Percentiles rank a stretch among this genome's conserved stretches.
Evolutionary conservation across 1,284 basidiomycete genomes (phyloP).

Genomic region (Trichosporon faecale): DNA sequence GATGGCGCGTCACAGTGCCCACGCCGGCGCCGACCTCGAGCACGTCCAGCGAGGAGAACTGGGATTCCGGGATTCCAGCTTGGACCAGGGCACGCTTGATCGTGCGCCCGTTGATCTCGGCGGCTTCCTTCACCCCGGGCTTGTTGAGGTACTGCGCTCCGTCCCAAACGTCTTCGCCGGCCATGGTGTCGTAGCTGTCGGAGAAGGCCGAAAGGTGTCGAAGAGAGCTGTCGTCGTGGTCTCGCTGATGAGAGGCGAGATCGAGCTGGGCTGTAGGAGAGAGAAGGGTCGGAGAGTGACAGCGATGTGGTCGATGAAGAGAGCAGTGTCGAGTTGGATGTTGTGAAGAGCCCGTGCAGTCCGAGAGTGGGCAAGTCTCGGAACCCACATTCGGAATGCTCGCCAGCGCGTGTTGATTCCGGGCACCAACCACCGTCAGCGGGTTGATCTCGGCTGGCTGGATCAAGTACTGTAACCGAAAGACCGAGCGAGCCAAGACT

Average conservation of each 20-base stretch:
- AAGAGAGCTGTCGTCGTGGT: neutral
- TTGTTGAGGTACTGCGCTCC: constrained; percentile 34
- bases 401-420: no score
- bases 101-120: constrained; percentile 14
- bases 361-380: neutral
- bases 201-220: neutral
- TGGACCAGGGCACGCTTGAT: constrained; percentile 27
- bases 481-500: neutral
- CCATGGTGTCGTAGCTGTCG: neutral
- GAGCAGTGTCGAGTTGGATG: no score
- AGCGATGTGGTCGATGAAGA: no score
- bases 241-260: neutral
- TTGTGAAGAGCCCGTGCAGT: no score
- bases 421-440: no score
- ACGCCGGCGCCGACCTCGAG: constrained; percentile 43
- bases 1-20: constrained; percentile 38
- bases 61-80: constrained; percentile 18
- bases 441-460: neutral
- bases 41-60: constrained; percentile 23
- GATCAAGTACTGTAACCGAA: no score
- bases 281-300: neutral
- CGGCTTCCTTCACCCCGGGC: constrained; percentile 28
- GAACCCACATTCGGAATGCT: neutral
- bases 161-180: constrained; percentile 32
- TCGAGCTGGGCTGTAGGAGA: neutral